phyloP scores from a whole-genome alignment of 140 eudicot genomes.

The Flaveria floridana region DNA sequence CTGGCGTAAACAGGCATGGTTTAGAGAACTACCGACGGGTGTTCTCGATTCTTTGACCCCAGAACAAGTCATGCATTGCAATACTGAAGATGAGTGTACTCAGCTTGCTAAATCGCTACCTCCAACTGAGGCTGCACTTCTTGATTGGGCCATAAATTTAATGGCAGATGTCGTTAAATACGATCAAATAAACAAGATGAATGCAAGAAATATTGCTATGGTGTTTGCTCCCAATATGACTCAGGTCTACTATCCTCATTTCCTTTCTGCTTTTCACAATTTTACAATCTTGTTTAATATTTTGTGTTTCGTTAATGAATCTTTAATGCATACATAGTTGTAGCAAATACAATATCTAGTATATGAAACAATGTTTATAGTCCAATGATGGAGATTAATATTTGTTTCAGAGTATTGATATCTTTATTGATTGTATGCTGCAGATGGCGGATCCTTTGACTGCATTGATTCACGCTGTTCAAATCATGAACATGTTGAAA shows the following conservation, averaged over 20 bases:
- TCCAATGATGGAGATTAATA: neutral
- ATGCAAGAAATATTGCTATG: constrained; percentile 87
- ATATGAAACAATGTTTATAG: neutral
- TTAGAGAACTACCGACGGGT: constrained; percentile 91
- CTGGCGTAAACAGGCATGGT: constrained; percentile 67
- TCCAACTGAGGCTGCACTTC: constrained; percentile 74
- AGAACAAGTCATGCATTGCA: constrained; percentile 88
- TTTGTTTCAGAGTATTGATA: neutral
- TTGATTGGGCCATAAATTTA: constrained; percentile 84
- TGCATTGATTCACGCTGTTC: constrained; percentile 93
- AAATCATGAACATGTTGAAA: constrained; percentile 88
- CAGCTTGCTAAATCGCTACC: constrained; percentile 62
- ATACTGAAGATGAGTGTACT: constrained; percentile 77
- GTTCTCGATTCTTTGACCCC: constrained; percentile 83
- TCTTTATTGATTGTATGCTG: constrained; percentile 15
- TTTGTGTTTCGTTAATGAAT: neutral
- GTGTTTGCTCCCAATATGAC: constrained; percentile 98
- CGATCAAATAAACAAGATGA: constrained; percentile 78
- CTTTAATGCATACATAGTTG: neutral
- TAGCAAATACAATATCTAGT: neutral
- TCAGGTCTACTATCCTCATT: constrained; percentile 49
- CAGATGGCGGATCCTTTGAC: constrained; percentile 99
- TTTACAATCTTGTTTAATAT: neutral
- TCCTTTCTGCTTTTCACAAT: neutral
- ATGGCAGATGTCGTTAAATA: constrained; percentile 82